These are phyloP conservation scores for Leonotis leonurus DNA, from an alignment of 257 asterid genomes.

Conservation along the genomic window DNA sequence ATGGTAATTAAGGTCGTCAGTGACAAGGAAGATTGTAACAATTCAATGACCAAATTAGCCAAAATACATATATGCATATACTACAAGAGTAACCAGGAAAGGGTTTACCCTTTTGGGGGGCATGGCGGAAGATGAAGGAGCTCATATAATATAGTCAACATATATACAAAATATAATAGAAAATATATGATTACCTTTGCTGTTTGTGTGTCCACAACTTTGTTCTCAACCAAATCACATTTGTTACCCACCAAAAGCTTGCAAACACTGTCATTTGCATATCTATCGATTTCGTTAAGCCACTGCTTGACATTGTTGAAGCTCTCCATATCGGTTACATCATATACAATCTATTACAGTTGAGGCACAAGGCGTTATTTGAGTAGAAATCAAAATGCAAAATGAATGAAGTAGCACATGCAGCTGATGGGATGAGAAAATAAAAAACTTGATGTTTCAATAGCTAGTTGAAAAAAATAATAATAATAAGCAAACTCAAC, in stretches of 20 bases:
- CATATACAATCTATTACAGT: slow-evolving; percentile 71
- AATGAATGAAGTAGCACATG: background rate
- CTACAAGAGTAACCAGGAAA: too few species aligned
- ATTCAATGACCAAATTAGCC: too few species aligned
- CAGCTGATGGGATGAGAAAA: background rate
- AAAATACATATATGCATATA: too few species aligned
- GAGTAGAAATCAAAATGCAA: background rate
- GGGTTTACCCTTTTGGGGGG: too few species aligned
- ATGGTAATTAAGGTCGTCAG: too few species aligned
- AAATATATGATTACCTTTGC: slow-evolving; percentile 78
- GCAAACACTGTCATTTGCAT: slow-evolving; percentile 95
- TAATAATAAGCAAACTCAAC: background rate
- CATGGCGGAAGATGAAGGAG: too few species aligned
- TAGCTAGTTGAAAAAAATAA: background rate
- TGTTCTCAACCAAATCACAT: slow-evolving; percentile 87
- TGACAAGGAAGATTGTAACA: too few species aligned
- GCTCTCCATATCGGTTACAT: slow-evolving; percentile 97
- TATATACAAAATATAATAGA: background rate
- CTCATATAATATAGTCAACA: background rate
- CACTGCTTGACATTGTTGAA: slow-evolving; percentile 97
- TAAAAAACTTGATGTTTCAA: background rate
- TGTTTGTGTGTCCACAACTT: slow-evolving; percentile 77
- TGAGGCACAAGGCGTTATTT: slow-evolving; percentile 18
- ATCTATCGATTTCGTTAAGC: slow-evolving; percentile 92
- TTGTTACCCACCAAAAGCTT: slow-evolving; percentile 96